Base-by-base conservation (phyloP, 2,329 filamentous ascomycete genomes). In the Aureobasidium subglaciale region DNA sequence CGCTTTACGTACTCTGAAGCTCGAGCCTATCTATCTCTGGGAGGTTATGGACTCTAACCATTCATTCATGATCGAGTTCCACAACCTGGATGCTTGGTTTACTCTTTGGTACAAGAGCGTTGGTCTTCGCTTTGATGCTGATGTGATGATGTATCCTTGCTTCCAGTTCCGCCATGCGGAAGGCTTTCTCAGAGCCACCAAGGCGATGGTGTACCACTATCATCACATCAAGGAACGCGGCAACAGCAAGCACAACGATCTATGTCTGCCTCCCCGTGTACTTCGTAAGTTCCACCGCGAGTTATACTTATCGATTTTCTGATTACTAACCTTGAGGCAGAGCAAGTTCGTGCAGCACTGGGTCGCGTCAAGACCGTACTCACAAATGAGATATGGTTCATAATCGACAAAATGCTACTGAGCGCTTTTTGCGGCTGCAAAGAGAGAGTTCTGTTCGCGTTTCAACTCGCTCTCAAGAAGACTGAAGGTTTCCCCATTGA, bases 131-230 rank as follows among this genome's bases (percentile, higher is more conserved):
- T n/a, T n/a, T n/a, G n/a, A n/a, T n/a, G n/a, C n/a, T n/a, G n/a
- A n/a, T n/a, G n/a, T n/a, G 37, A 43, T 16, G 34, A 24, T 66
- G 1, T 63, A 65, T n/a, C 68, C 68, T 0, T 64, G 63, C 53
- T 62, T 62, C 24, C 30, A 58, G 2, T 69, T 70, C 59, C 61
- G 68, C 25, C 60, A 68, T 54, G 62, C 63, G 5, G 16, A 54
- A 3, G 68, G 62, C 2, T 70, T 69, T 35, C 57, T 59, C 0
- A 40, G 41, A 0, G 59, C 63, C 3, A 71, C 67, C 0, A 65
- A 63, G 57, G 64, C 56, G n/a, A 59, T 70, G 1, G 68, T 62
- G 1, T 70, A 71, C 62, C 58, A 68, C 32, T 16, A 43, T 18
- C 1, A 20, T 29, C 34, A 38, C 13, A 40, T 40, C 34, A 3